These are phyloP conservation scores for Cytospora piceicola DNA, from an alignment of 2,329 filamentous ascomycete species.

Conservation along the genomic window DNA sequence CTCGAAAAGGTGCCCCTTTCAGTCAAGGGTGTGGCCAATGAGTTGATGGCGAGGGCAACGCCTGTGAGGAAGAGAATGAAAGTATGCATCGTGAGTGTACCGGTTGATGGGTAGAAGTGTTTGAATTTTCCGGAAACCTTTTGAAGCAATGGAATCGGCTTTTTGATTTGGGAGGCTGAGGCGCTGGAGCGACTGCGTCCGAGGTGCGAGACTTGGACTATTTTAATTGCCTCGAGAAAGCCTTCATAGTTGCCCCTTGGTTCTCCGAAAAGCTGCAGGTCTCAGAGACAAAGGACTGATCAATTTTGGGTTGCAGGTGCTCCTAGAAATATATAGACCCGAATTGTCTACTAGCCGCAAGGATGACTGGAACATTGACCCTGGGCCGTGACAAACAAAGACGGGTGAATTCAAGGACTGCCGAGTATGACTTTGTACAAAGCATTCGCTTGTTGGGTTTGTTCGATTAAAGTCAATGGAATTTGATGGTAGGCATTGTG, in stretches of 20 bases:
- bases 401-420: neutral
- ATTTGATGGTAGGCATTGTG: neutral
- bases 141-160: no score
- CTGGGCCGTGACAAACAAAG: neutral
- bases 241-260: neutral
- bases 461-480: neutral
- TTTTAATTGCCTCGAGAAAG: neutral
- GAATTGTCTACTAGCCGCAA: neutral
- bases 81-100: neutral
- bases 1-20: neutral
- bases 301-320: neutral
- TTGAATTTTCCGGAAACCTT: neutral
- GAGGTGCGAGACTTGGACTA: neutral
- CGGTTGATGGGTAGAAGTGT: neutral
- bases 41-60: neutral
- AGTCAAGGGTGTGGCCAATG: neutral
- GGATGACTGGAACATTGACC: no score
- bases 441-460: neutral
- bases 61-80: neutral
- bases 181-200: no score
- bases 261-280: neutral
- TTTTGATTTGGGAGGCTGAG: neutral
- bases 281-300: neutral
- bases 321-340: no score
- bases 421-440: neutral